These are phyloP conservation scores for Starmerella roubikii DNA, from an alignment of 805 yeast species.

Conservation along the genomic window DNA sequence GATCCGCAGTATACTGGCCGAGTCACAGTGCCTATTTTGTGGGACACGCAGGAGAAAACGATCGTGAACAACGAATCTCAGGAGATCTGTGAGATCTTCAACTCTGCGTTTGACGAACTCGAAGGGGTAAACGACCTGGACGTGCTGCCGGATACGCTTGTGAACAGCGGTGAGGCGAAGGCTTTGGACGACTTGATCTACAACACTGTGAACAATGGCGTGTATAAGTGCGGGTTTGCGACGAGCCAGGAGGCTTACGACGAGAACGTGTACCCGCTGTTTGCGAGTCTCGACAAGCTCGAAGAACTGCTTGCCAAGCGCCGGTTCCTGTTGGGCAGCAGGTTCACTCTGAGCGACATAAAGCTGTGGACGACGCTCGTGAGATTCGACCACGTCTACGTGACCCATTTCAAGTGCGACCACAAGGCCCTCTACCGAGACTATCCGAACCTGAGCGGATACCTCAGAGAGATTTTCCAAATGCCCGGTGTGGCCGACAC, in stretches of 20 bases:
- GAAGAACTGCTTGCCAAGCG: conserved; percentile 23
- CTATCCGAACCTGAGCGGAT: conserved; percentile 64
- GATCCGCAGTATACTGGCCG: conserved; percentile 67
- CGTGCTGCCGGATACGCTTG: conserved; percentile 27
- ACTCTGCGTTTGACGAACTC: conserved; percentile 48
- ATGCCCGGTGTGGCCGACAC: conserved; percentile 59
- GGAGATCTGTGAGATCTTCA: conserved; percentile 75
- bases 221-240: conserved; percentile 85
- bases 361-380: conserved; percentile 76
- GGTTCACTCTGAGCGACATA: conserved; percentile 79
- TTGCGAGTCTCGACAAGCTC: conserved; percentile 44
- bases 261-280: conserved; percentile 46
- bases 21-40: conserved; percentile 83
- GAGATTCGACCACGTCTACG: conserved; percentile 86
- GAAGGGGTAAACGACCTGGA: conserved; percentile 27
- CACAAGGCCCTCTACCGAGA: conserved; percentile 63
- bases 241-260: conserved; percentile 73
- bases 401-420: conserved; percentile 91
- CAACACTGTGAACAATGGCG: conserved; percentile 80
- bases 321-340: conserved; percentile 45
- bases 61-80: conserved; percentile 87
- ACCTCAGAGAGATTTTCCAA: conserved; percentile 67
- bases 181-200: conserved; percentile 71
- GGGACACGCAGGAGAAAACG: conserved; percentile 73
- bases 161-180: conserved; percentile 40